These are phyloP conservation scores for Ustilago vetiveriae DNA, from an alignment of 1,284 basidiomycete species.

Conservation along the genomic window DNA sequence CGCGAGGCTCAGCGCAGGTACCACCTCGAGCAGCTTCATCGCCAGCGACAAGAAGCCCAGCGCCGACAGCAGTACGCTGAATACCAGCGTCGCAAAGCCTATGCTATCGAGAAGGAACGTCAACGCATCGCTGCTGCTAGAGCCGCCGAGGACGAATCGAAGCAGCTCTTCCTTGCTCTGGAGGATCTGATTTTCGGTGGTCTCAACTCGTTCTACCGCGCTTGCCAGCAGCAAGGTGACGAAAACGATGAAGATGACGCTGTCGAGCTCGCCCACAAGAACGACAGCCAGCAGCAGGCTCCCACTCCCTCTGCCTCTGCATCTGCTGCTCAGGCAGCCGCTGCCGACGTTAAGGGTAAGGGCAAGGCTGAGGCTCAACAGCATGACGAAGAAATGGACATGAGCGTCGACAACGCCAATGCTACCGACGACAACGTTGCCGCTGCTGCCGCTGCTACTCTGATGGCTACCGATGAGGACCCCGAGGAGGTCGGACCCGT, in stretches of 20 bases:
- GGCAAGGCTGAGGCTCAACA: slow-evolving; percentile 35
- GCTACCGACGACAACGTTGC: slow-evolving; percentile 1
- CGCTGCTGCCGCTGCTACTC: slow-evolving; percentile 16
- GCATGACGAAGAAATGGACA: slow-evolving; percentile 10
- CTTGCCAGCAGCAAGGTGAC: slow-evolving; percentile 16
- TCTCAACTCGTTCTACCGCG: slow-evolving; percentile 23
- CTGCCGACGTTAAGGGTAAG: slow-evolving; percentile 35
- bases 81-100: slow-evolving; percentile 46
- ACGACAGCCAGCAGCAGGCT: slow-evolving; percentile 8
- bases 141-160: slow-evolving; percentile 32
- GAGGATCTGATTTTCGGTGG: slow-evolving; percentile 44
- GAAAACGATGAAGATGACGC: slow-evolving; percentile 20
- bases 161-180: slow-evolving; percentile 44
- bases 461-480: slow-evolving; percentile 30
- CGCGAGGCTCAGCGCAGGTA: slow-evolving; percentile 37
- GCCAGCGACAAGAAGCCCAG: slow-evolving; percentile 38
- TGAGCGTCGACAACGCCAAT: slow-evolving; percentile 27
- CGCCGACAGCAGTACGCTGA: slow-evolving; percentile 42
- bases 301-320: not conserved
- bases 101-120: slow-evolving; percentile 42
- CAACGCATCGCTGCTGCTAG: slow-evolving; percentile 26
- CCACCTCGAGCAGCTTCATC: slow-evolving; percentile 40
- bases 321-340: slow-evolving; percentile 7
- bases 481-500: slow-evolving; percentile 44
- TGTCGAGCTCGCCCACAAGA: slow-evolving; percentile 26